These are phyloP conservation scores for Penicillium sp. DNA, from an alignment of 2,329 filamentous ascomycete genomes.

Conservation along the genomic window DNA sequence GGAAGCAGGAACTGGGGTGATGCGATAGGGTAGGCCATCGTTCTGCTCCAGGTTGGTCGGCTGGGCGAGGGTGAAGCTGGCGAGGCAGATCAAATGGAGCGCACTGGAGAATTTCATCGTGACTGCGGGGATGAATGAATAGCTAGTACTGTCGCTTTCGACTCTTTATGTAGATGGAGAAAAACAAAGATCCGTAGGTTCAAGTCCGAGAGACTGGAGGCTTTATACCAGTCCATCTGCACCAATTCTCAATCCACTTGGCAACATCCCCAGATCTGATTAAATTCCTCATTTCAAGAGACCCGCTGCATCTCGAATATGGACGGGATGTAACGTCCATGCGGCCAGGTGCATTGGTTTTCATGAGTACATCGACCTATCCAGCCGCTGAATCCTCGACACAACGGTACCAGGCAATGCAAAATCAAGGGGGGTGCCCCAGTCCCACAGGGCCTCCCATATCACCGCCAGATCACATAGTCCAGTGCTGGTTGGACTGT, in stretches of 20 bases:
- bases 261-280: background rate
- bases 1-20: conserved; percentile 11
- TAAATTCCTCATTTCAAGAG: background rate
- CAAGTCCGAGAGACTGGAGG: background rate
- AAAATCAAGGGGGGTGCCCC: conserved; percentile 12
- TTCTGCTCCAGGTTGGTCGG: conserved; percentile 8
- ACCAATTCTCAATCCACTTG: too few relatives aligned
- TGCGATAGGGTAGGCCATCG: conserved; percentile 5
- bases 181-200: too few relatives aligned
- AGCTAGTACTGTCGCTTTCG: background rate
- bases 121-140: background rate
- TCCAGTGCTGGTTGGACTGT: background rate
- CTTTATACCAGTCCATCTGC: background rate
- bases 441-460: conserved; percentile 10
- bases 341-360: background rate
- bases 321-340: conserved; percentile 9
- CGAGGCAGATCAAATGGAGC: conserved; percentile 13
- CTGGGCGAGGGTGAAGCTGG: conserved; percentile 13
- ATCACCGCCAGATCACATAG: background rate
- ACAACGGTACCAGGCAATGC: conserved; percentile 1
- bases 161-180: background rate
- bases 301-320: background rate
- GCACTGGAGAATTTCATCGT: conserved; percentile 19
- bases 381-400: background rate
- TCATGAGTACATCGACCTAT: background rate